Evolutionary conservation across 139 green algal species (phyloP).

Genomic region (Penium margaritaceum): DNA sequence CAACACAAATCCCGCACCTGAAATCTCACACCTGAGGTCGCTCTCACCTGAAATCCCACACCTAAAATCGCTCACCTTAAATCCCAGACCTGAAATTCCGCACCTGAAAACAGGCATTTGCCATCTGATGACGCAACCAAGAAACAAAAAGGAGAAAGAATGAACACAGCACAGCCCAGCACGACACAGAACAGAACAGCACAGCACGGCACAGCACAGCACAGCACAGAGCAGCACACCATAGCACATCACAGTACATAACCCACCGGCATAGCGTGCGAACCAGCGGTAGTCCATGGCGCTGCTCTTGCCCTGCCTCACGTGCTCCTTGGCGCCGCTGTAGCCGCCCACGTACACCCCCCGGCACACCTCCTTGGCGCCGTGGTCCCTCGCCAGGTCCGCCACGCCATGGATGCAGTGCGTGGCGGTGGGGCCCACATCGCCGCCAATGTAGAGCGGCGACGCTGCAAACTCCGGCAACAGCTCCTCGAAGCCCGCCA

Average conservation of each 20-base stretch:
- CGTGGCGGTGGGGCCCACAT: conserved; percentile 62
- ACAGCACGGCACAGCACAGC: too few species aligned
- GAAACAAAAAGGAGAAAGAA: too few species aligned
- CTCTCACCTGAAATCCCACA: too few species aligned
- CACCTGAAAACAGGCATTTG: neutral
- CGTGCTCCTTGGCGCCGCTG: conserved; percentile 37
- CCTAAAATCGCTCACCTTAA: too few species aligned
- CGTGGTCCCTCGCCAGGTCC: conserved; percentile 38
- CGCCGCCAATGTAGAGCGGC: conserved; percentile 67
- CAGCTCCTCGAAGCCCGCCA: conserved; percentile 39
- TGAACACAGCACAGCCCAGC: too few species aligned
- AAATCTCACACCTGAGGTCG: too few species aligned
- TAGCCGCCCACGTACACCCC: conserved; percentile 60
- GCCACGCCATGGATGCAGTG: conserved; percentile 60
- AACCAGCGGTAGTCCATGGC: conserved; percentile 60
- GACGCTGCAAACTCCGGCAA: conserved; percentile 54
- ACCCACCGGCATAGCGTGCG: conserved; percentile 50
- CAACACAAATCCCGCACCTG: too few species aligned
- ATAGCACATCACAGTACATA: conserved; percentile 30
- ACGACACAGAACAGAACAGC: too few species aligned
- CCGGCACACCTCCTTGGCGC: conserved; percentile 44
- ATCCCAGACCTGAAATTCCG: neutral
- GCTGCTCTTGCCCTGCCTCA: conserved; percentile 26
- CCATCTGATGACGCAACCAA: too few species aligned
- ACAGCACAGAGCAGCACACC: neutral